phyloP scores from a whole-genome alignment of 2,329 filamentous ascomycete species.

The Pseudonectria foliicola region DNA sequence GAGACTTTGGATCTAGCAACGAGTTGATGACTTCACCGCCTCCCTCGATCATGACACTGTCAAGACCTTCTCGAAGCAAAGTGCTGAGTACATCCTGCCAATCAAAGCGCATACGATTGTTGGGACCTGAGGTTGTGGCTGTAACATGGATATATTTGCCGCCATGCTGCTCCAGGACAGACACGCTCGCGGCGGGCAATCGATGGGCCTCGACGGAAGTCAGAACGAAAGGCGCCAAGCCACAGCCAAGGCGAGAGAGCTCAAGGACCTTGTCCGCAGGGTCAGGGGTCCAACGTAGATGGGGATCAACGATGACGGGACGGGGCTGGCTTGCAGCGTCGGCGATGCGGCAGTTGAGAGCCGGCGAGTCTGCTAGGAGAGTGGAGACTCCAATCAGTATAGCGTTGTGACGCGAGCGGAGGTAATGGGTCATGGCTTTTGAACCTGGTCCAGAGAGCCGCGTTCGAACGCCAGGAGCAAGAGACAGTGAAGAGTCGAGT shows the following conservation, averaged over 20 bases:
- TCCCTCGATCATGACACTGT: conserved; percentile 87
- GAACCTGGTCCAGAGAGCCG: conserved; percentile 73
- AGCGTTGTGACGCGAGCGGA: conserved; percentile 74
- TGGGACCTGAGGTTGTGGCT: conserved; percentile 26
- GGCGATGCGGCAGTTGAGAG: conserved; percentile 71
- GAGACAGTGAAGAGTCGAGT: conserved; percentile 72
- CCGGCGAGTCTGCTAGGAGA: conserved; percentile 76
- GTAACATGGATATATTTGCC: conserved; percentile 43
- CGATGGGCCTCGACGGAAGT: conserved; percentile 37
- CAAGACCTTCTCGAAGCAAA: conserved; percentile 53
- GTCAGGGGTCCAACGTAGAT: conserved; percentile 61
- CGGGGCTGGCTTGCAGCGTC: conserved; percentile 62
- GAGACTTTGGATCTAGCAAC: conserved; percentile 57
- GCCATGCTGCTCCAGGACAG: conserved; percentile 40
- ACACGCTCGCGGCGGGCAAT: conserved; percentile 36
- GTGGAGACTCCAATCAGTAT: conserved; percentile 84
- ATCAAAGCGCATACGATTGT: conserved; percentile 39
- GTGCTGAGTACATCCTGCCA: conserved; percentile 59
- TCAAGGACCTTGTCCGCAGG: conserved; percentile 57
- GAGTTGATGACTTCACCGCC: conserved; percentile 78
- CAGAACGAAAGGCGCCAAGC: conserved; percentile 68
- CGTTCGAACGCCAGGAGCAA: conserved; percentile 74
- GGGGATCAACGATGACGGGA: conserved; percentile 76
- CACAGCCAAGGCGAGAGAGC: conserved; percentile 56
- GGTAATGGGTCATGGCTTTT: conserved; percentile 89